Evolutionary conservation across 805 yeast genomes (phyloP), one percentile per base, ranked within the genome.

Genomic region (Candida pini): DNA sequence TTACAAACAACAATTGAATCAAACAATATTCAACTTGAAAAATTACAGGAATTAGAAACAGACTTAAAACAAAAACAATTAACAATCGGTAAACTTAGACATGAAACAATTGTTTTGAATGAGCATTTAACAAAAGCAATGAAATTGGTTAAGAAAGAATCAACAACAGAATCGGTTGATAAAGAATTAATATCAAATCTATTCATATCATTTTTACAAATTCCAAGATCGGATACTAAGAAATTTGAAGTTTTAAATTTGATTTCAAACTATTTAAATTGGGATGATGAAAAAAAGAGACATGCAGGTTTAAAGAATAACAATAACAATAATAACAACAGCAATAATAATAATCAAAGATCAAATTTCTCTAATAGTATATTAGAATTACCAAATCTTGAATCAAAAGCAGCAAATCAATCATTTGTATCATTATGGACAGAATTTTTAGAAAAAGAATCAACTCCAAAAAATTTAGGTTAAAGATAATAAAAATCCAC

Each of bases 91-190:
- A 92, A 90, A 54, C 69, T 92, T 32, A 75, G 97, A 34, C 97
- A 90, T 56, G 98, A 92, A 57, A 90, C 95, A 2, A 90, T 92
- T 8, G 85, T 86, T 18, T 63, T 90, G 38, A 92, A 92, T 56
- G 98, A 92, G 54, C 97, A 92, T 61, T 63, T 92, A 35, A 88
- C 96, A n/a, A 90, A 92, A 51, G 95, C 97, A 1, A 63, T 90
- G 41, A 76, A 86, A 18, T 68, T 90, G 70, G 72, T 92, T 39
- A 86, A 88, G 49, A 80, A 80, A 52, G 83, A 81, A 34, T 76
- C 84, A 26, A 76, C 78, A 25, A 76, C 87, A 6, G 84, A 80
- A 32, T 71, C 81, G 7, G 87, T 90, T 2, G 97, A 90, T 56
- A 81, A 82, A 53, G 96, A 89, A 56, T 72, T 92, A 40, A 77